phyloP scores from a whole-genome alignment of 768 basidiomycete genomes.

The Panus rudis region DNA sequence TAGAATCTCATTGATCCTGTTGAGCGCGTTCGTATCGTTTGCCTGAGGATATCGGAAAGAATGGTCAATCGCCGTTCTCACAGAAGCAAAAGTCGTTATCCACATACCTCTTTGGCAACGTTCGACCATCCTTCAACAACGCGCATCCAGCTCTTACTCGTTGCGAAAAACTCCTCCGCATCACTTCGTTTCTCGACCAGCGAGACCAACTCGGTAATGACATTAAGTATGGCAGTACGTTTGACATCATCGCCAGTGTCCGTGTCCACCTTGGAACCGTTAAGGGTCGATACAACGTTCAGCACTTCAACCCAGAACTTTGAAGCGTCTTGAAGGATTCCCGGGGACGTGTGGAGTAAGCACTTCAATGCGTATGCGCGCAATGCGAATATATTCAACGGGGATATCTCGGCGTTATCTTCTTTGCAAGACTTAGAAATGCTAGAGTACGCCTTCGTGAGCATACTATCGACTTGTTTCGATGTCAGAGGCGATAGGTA shows the following conservation, averaged over 20 bases:
- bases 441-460: constrained; percentile 53
- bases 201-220: no score
- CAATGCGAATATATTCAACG: constrained; percentile 27
- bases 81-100: no score
- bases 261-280: no score
- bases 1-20: constrained; percentile 40
- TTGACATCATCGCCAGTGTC: no score
- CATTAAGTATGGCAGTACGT: no score
- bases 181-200: no score
- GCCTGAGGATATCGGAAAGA: constrained; percentile 4
- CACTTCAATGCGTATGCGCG: constrained; percentile 39
- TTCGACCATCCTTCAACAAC: constrained; percentile 64
- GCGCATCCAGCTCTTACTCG: no score
- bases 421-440: constrained; percentile 30
- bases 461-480: constrained; percentile 50
- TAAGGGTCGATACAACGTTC: constrained; percentile 44
- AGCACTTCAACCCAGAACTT: constrained; percentile 69
- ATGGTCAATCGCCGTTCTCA: no score
- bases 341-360: constrained; percentile 40
- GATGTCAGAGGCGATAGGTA: constrained; percentile 33
- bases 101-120: constrained; percentile 56
- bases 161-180: no score
- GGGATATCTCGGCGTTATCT: constrained; percentile 10
- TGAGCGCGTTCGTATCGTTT: constrained; percentile 27
- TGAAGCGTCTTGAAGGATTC: constrained; percentile 41